A percentile compares a stretch with the other conserved stretches of the same genome.
These are phyloP conservation scores for Polyplosphaeria fusca DNA, from an alignment of 495 filamentous ascomycete species.

Conservation along the genomic window DNA sequence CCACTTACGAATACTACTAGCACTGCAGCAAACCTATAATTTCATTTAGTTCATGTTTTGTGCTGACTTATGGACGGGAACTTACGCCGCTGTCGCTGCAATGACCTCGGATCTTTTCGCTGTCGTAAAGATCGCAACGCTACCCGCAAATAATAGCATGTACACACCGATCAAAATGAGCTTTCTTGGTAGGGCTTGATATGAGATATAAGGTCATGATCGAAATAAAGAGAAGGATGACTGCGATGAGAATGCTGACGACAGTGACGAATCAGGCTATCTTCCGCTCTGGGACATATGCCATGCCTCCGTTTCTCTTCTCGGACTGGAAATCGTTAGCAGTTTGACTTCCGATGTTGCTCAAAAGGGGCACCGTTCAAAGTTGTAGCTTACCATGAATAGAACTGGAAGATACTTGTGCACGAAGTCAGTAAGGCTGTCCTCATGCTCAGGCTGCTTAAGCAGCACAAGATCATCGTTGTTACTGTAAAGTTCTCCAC, in stretches of 20 bases:
- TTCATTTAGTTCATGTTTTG: neutral
- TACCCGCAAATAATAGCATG: neutral
- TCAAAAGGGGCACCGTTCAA: too few relatives aligned
- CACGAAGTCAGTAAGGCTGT: too few relatives aligned
- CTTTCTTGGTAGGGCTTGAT: neutral
- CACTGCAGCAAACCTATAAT: neutral
- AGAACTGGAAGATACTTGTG: too few relatives aligned
- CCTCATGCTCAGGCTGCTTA: too few relatives aligned
- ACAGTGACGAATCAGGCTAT: conserved; percentile 1
- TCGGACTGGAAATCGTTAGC: too few relatives aligned
- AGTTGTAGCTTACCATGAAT: too few relatives aligned
- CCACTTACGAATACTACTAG: neutral
- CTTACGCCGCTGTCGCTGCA: neutral
- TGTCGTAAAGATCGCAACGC: neutral
- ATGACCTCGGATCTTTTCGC: neutral
- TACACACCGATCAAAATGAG: neutral
- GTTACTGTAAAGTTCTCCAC: too few relatives aligned
- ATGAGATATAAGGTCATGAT: neutral
- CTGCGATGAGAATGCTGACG: neutral
- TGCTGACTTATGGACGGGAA: neutral
- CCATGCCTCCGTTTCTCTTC: too few relatives aligned
- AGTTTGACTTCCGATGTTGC: too few relatives aligned
- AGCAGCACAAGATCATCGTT: too few relatives aligned
- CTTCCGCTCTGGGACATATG: too few relatives aligned
- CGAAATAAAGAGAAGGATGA: neutral